phyloP scores from a whole-genome alignment of 441 rosid genomes.

The Dalechampia spathulata region DNA sequence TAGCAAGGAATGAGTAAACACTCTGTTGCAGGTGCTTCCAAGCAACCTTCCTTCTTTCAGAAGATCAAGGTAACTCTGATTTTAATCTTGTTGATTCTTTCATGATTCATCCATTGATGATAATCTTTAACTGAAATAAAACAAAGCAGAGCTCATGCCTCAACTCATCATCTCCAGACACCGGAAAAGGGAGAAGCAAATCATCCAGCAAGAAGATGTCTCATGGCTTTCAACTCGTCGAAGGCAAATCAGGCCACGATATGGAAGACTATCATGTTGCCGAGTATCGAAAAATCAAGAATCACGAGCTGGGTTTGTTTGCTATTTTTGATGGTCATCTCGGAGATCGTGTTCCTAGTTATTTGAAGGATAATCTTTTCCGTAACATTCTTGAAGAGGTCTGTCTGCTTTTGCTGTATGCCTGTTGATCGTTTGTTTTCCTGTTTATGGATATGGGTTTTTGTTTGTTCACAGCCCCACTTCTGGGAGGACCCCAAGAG shows the following conservation, averaged over 20 bases:
- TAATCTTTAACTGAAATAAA: no score
- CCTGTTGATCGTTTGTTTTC: not conserved
- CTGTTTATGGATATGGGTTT: not conserved
- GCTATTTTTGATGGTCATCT: slow-evolving; percentile 69
- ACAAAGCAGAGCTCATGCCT: slow-evolving; percentile 31
- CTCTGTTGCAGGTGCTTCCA: slow-evolving; percentile 23
- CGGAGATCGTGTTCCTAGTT: slow-evolving; percentile 58
- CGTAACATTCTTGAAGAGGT: slow-evolving; percentile 58
- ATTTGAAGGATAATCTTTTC: slow-evolving; percentile 48
- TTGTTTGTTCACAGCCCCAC: slow-evolving; percentile 29
- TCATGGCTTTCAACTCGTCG: slow-evolving; percentile 60
- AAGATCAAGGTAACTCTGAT: slow-evolving; percentile 34
- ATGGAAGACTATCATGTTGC: slow-evolving; percentile 76
- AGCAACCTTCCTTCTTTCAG: slow-evolving; percentile 16
- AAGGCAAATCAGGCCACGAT: slow-evolving; percentile 61
- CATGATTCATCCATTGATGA: not conserved
- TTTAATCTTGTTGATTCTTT: not conserved
- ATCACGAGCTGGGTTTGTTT: slow-evolving; percentile 53
- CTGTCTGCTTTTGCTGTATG: not conserved
- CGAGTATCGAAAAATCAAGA: slow-evolving; percentile 37
- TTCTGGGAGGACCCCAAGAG: slow-evolving; percentile 42
- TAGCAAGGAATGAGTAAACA: slow-evolving; percentile 35
- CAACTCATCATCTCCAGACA: slow-evolving; percentile 32
- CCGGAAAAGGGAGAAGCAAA: slow-evolving; percentile 52
- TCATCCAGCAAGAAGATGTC: slow-evolving; percentile 26